These are phyloP conservation scores for Sorghum bicolor DNA, from an alignment of 176 grass and related monocot species.

Conservation along the genomic window Sorghum_bicolor_NCBIv3 NC_012878.2:500001-500500, in stretches of 20 bases:
- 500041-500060: not conserved
- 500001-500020: not conserved
- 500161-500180: not conserved
- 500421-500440: conserved; percentile 11
- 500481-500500: conserved; percentile 81
- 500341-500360: not conserved
- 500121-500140: not conserved
- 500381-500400: not conserved
- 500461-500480: conserved; percentile 66
- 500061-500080: not conserved
- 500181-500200: not conserved
- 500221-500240: not conserved
- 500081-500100: not conserved
- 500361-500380: not conserved
- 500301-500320: not conserved
- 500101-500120: not conserved
- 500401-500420: not conserved
- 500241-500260: not conserved
- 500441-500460: not conserved
- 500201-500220: not conserved
- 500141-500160: not conserved
- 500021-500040: not conserved
- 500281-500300: not conserved
- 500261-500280: not conserved
- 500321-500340: conserved; percentile 10